Conservation (phyloP, 306 rosid genomes). For the Betula pendula region DNA sequence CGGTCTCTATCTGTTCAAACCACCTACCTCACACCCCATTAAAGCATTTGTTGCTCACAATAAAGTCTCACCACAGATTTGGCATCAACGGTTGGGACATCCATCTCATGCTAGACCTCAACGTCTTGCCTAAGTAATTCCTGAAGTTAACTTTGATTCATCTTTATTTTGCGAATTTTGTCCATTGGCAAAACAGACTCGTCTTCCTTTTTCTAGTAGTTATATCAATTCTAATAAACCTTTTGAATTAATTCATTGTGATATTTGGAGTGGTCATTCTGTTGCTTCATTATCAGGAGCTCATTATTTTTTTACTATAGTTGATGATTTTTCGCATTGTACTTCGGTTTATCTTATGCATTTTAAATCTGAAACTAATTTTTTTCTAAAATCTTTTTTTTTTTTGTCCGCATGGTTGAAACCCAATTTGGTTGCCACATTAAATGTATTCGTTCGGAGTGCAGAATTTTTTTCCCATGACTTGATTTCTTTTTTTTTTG, state of each 20-base stretch:
- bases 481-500: neutral
- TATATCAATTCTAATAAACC: neutral
- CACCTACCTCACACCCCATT: too few species aligned
- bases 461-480: neutral
- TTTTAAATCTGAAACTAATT: too few species aligned
- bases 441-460: neutral
- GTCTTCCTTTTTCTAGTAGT: neutral
- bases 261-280: neutral
- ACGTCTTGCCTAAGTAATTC: neutral
- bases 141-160: neutral
- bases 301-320: neutral
- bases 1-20: neutral
- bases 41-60: too few species aligned
- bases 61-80: too few species aligned
- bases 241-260: too few species aligned
- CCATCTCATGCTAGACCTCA: too few species aligned
- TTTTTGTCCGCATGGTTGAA: neutral
- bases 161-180: neutral
- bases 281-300: neutral
- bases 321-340: neutral
- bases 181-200: neutral
- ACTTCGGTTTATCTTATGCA: constrained; percentile 1
- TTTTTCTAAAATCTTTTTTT: too few species aligned
- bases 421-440: neutral
- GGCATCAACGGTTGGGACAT: too few species aligned